Conservation (phyloP, 306 rosid genomes). For the Quercus variabilis region DNA sequence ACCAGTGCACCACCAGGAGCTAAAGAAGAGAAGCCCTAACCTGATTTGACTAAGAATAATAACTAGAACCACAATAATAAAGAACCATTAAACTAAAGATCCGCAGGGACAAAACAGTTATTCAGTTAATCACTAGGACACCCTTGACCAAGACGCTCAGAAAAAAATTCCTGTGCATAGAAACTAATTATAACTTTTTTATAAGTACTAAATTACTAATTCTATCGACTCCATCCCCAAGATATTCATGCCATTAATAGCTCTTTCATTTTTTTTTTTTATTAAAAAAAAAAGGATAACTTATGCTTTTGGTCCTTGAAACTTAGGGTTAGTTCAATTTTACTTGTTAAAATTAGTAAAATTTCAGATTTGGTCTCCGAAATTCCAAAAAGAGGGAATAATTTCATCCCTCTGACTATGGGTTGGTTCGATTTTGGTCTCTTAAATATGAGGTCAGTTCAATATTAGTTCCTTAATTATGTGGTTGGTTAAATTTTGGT, state of each 20-base stretch:
- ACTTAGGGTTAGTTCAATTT: too few relatives aligned
- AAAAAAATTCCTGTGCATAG: background rate
- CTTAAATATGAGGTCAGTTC: too few relatives aligned
- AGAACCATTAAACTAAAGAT: background rate
- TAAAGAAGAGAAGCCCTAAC: background rate
- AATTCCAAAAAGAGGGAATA: too few relatives aligned
- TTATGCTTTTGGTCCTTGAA: too few relatives aligned
- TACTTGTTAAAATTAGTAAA: too few relatives aligned
- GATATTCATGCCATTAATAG: background rate
- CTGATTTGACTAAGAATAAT: background rate
- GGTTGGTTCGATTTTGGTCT: too few relatives aligned
- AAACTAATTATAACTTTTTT: background rate
- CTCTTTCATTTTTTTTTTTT: background rate
- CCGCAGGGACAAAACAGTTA: background rate
- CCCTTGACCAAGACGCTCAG: background rate
- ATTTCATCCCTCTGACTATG: too few relatives aligned
- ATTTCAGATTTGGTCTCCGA: too few relatives aligned
- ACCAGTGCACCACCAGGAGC: background rate
- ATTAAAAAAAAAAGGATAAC: background rate
- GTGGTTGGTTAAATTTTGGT: too few relatives aligned
- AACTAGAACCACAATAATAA: background rate
- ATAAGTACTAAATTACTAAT: too few relatives aligned
- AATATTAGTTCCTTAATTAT: too few relatives aligned
- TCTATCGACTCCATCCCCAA: background rate
- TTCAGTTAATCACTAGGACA: background rate